Conservation (phyloP, 306 rosid genomes). For the Prinsepia uniflora region DNA sequence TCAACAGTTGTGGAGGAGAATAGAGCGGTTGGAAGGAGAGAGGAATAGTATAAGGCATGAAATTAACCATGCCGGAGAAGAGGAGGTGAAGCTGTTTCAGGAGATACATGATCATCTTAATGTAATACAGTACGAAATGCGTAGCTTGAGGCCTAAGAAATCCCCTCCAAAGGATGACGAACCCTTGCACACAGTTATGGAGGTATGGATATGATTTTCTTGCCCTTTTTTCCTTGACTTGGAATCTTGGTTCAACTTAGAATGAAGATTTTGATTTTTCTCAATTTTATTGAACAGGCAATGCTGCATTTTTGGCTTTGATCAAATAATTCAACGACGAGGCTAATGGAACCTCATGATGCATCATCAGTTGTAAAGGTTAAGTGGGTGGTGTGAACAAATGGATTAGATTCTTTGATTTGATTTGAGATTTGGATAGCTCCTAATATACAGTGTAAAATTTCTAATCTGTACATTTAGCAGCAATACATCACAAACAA, state of each 20-base stretch:
- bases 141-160: conserved; percentile 35
- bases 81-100: conserved; percentile 64
- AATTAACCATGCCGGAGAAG: conserved; percentile 47
- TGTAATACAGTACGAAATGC: conserved; percentile 49
- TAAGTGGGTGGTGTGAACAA: conserved; percentile 23
- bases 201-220: conserved; percentile 52
- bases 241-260: conserved; percentile 4
- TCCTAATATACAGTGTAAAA: conserved; percentile 15
- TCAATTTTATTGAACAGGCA: conserved; percentile 64
- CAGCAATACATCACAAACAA: conserved; percentile 9
- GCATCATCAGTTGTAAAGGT: conserved; percentile 26
- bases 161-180: conserved; percentile 37
- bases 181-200: conserved; percentile 40
- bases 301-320: conserved; percentile 85
- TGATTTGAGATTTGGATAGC: conserved; percentile 22
- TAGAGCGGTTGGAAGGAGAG: conserved; percentile 61
- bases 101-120: conserved; percentile 61
- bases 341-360: conserved; percentile 8
- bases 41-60: conserved; percentile 42
- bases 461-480: conserved; percentile 31
- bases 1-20: conserved; percentile 49
- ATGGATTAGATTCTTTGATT: conserved; percentile 11
- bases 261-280: neutral
- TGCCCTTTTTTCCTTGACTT: neutral
- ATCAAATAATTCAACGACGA: conserved; percentile 28